phyloP scores from a whole-genome alignment of 2,329 filamentous ascomycete species.

The Fusarium floridanum region DNA sequence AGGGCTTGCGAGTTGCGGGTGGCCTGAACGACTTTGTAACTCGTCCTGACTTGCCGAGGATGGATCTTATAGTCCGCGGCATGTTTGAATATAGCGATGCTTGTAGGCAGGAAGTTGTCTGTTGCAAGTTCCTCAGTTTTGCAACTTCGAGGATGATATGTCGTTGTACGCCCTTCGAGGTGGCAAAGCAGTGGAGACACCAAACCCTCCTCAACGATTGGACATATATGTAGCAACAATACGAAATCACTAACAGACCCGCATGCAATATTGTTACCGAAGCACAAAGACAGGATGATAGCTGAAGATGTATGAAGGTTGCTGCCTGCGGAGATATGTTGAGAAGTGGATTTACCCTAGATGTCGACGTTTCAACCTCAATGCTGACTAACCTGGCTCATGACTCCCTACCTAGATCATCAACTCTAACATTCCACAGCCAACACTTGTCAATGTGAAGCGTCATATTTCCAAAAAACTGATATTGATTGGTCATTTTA shows the following conservation, averaged over 20 bases:
- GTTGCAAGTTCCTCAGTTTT: not conserved
- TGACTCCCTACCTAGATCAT: not conserved
- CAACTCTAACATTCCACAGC: not conserved
- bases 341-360: not conserved
- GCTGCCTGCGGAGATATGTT: conserved; percentile 3
- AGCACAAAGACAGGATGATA: not conserved
- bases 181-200: conserved; percentile 36
- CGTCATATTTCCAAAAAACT: conserved; percentile 1
- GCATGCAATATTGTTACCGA: not conserved
- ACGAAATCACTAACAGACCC: not conserved
- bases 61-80: conserved; percentile 54
- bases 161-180: conserved; percentile 19
- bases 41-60: conserved; percentile 54
- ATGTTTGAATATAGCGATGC: not conserved
- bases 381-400: not conserved
- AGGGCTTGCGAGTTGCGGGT: conserved; percentile 24
- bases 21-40: conserved; percentile 50
- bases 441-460: not conserved
- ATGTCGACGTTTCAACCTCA: not conserved
- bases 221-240: not conserved
- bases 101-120: not conserved
- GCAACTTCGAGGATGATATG: not conserved
- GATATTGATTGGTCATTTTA: conserved; percentile 8
- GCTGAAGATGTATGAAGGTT: not conserved
- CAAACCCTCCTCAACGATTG: not conserved